Base-by-base conservation (phyloP, 805 yeast species). In the Candida broadrunensis region DNA sequence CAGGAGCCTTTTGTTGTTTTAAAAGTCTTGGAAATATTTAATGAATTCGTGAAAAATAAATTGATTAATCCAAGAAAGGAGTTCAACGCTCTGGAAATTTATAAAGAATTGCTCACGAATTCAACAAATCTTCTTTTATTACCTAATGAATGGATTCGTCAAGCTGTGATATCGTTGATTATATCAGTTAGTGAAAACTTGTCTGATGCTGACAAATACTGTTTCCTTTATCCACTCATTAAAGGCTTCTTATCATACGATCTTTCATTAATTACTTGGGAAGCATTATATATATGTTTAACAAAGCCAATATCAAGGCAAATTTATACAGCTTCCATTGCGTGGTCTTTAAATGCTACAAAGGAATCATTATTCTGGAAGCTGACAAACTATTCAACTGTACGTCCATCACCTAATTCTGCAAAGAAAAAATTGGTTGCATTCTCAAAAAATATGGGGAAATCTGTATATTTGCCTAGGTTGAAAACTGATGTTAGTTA, bases 91-190 rank as follows among this genome's bases (percentile, higher is more conserved):
- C 52, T 68, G 38, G 62, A 59, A 13, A 61, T 69, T 2, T 70
- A 69, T 42, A 55, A 59, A 37, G 73, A 69, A 43, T 45, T 70
- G 13, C 47, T 70, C 13, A 21, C 41, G 0, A 61, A 50, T 39
- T 59, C 67, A 0, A 64, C 81, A 2, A 78, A 80, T 41, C 71
- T 91, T 20, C 55, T 85, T 0, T 60, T 90, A 7, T 97, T 90
- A 55, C 98, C 98, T 0, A 90, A 88, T 58, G 84, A 79, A 39
- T 83, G 95, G 81, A 83, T 91, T 9, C 63, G 96, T 29, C 88
- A 86, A 47, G 75, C 84, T 2, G 77, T 85, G 0, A 52, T 88
- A 33, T 63, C 72, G 2, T 67, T 89, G 37, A 67, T 89, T 1
- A 66, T 85, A 2, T 73, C 84, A 0, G 74, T 87, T 1, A 78